Conservation (phyloP, 2,329 filamentous ascomycete genomes). For the Alternaria sp. region DNA sequence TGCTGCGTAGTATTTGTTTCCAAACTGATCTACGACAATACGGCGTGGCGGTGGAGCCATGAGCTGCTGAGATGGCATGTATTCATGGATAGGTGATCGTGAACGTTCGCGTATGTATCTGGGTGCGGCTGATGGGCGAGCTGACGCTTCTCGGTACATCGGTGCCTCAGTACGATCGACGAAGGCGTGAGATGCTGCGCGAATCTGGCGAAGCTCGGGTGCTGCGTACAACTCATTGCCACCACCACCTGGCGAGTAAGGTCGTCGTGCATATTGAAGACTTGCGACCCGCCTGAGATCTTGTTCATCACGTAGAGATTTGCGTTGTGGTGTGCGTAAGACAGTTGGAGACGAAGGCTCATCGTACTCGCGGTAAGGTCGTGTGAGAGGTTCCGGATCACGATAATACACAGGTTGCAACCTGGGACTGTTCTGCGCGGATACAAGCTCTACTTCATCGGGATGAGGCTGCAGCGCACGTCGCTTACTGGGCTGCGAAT, state of each 20-base stretch:
- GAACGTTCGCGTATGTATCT: conserved; percentile 56
- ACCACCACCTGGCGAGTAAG: conserved; percentile 49
- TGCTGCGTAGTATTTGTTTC: conserved; percentile 77
- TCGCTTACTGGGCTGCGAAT: conserved; percentile 51
- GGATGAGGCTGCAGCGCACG: conserved; percentile 49
- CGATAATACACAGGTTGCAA: conserved; percentile 58
- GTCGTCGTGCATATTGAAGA: conserved; percentile 57
- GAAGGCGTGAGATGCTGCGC: conserved; percentile 55
- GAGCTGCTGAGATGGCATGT: conserved; percentile 49
- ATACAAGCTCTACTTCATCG: conserved; percentile 51
- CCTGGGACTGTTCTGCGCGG: conserved; percentile 49
- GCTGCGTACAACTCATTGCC: conserved; percentile 51
- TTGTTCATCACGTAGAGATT: conserved; percentile 55
- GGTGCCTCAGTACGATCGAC: conserved; percentile 50
- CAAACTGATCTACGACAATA: conserved; percentile 83
- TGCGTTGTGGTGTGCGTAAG: conserved; percentile 50
- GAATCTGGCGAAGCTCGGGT: conserved; percentile 47
- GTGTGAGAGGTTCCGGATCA: conserved; percentile 47
- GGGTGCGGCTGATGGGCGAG: conserved; percentile 47
- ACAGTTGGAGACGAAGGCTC: conserved; percentile 52
- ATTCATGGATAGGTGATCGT: conserved; percentile 52
- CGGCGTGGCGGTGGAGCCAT: conserved; percentile 64
- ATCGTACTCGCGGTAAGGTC: conserved; percentile 55
- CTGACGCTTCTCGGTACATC: conserved; percentile 50
- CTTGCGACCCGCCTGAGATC: conserved; percentile 60